Evolutionary conservation across 371 early-diverging fungal genomes (phyloP).

Genomic region (Blakeslea trispora): DNA sequence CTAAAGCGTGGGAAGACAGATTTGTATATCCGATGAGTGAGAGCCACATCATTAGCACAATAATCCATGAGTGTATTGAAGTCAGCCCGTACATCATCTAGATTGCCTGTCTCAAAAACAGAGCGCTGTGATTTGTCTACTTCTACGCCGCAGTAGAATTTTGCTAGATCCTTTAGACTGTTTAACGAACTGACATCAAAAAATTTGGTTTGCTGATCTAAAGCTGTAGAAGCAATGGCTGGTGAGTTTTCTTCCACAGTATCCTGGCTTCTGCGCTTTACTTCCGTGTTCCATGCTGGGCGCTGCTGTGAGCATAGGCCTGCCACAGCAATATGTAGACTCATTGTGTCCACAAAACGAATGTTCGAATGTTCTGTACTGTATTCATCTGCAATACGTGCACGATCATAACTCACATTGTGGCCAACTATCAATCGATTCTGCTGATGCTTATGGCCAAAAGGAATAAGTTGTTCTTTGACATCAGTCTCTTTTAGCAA

Average conservation of each 20-base stretch:
- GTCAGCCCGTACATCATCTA: slow-evolving; percentile 54
- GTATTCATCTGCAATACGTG: slow-evolving; percentile 89
- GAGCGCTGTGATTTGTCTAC: slow-evolving; percentile 80
- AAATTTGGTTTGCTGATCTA: slow-evolving; percentile 33
- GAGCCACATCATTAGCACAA: slow-evolving; percentile 88
- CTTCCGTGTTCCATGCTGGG: slow-evolving; percentile 70
- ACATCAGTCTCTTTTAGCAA: slow-evolving; percentile 41
- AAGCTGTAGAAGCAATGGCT: slow-evolving; percentile 27
- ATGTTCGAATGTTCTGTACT: slow-evolving; percentile 45
- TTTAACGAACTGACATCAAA: slow-evolving; percentile 80
- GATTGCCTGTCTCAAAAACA: slow-evolving; percentile 63
- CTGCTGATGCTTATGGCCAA: slow-evolving; percentile 35
- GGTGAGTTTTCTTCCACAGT: slow-evolving; percentile 12
- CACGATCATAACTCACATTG: slow-evolving; percentile 92
- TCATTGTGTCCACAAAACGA: slow-evolving; percentile 92
- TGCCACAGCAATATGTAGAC: slow-evolving; percentile 88
- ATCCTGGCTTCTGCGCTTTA: slow-evolving; percentile 47
- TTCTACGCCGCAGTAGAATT: slow-evolving; percentile 71
- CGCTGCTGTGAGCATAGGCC: slow-evolving; percentile 93
- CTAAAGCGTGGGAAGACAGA: slow-evolving; percentile 72
- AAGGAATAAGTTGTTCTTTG: slow-evolving; percentile 67
- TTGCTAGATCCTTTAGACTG: slow-evolving; percentile 76
- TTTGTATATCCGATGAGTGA: slow-evolving; percentile 77
- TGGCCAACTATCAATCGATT: slow-evolving; percentile 83
- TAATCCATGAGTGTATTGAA: slow-evolving; percentile 78